Base-by-base conservation (phyloP, 176 grass and related monocot species). In the Carex parvula region DNA sequence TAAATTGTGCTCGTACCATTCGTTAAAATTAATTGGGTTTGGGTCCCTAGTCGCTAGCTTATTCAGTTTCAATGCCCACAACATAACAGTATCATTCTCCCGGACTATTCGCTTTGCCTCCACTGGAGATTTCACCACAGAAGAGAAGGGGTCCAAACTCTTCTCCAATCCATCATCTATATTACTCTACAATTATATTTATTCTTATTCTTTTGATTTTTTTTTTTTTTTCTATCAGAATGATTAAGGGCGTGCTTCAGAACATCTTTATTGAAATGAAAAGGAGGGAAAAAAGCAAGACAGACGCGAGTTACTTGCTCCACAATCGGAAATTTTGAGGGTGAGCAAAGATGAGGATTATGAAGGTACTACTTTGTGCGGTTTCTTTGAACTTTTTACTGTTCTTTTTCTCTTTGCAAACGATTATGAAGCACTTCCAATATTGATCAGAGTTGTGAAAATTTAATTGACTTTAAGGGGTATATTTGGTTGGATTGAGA, bases 61-160 rank as follows among this genome's bases (percentile, higher is more conserved):
- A 21, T 16, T 72, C 37, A 72, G 69, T 48, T 72, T 72, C 69
- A 72, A 72, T 72, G 69, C 42, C 70, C 70, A 73, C 70, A 11
- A 50, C 70, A 24, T 30, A 80, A 80, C 76, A 81, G 56, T 81
- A 22, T 81, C 58, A 81, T 81, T 81, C 79, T 81, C 79, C 57
- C 39, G 35, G 33, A 60, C 79, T 81, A 21, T 62, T 61, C 57
- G 60, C 79, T 62, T 81, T 81, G 35, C 33, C 11, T 64, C 55
- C 53, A 64, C 70, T 50, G 18, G 33, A 73, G 41, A 73, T 73
- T 73, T 73, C 70, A 73, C 70, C 39, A 73, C 70, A 73, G 41
- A 73, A 12, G 18, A 50, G 3, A 73, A 48, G 16, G 7, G 39
- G 42, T 12, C 41, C 9, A 22, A 22, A 22, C 9, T 73, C n/a